Evolutionary conservation across 2,329 filamentous ascomycete species (phyloP).

Genomic region (Allantophomopsis cytisporea): DNA sequence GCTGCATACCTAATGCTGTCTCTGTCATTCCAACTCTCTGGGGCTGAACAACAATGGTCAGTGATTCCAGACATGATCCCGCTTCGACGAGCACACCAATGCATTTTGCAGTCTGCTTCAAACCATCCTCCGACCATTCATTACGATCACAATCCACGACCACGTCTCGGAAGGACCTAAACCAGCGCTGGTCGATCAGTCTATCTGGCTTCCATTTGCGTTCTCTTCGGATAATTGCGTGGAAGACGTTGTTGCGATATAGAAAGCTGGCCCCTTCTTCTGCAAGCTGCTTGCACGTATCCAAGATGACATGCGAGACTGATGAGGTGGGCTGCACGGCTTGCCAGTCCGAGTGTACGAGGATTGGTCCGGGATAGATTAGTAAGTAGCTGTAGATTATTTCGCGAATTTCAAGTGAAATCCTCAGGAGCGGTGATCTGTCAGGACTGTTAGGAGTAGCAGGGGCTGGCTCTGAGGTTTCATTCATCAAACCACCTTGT

Average conservation of each 20-base stretch:
- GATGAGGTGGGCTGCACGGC: constrained; percentile 6
- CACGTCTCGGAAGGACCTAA: constrained; percentile 7
- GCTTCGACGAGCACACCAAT: constrained; percentile 7
- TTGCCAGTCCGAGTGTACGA: constrained; percentile 10
- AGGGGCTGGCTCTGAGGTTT: neutral
- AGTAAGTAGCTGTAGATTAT: constrained; percentile 11
- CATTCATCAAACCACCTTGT: neutral
- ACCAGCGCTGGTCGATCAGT: constrained; percentile 3
- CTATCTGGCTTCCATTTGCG: neutral
- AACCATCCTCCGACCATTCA: constrained; percentile 8
- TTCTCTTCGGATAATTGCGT: constrained; percentile 7
- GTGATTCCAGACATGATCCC: constrained; percentile 5
- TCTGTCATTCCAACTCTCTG: constrained; percentile 5
- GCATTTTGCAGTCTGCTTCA: constrained; percentile 6
- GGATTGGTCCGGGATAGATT: constrained; percentile 7
- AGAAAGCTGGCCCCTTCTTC: constrained; percentile 10
- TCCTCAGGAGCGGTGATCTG: constrained; percentile 7
- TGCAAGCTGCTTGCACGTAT: constrained; percentile 11
- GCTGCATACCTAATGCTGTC: constrained; percentile 5
- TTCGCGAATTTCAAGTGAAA: constrained; percentile 13
- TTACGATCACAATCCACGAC: constrained; percentile 8
- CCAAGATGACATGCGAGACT: constrained; percentile 5
- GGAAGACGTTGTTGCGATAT: constrained; percentile 12
- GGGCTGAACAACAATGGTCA: constrained; percentile 11
- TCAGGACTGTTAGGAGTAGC: constrained; percentile 5